Conservation (phyloP, 257 asterid genomes). For the Nicotiana otophora region DNA sequence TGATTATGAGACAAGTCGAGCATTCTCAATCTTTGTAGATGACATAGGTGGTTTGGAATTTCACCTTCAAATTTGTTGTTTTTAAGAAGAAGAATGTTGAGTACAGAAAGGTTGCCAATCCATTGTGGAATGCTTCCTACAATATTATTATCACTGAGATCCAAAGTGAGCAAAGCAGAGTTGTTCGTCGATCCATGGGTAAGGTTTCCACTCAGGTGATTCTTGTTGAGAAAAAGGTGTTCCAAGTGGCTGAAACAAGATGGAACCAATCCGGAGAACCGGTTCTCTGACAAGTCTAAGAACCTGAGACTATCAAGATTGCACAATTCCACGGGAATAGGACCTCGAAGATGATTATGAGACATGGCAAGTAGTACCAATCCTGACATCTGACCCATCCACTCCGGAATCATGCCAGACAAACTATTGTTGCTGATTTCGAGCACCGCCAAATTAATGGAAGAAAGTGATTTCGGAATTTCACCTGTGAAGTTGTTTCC, state of each 20-base stretch:
- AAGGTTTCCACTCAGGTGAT: not conserved
- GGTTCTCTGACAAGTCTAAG: not conserved
- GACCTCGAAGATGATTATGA: not conserved
- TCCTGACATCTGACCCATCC: not conserved
- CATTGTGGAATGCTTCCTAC: not conserved
- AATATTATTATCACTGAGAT: not conserved
- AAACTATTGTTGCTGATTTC: not conserved
- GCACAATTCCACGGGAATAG: not conserved
- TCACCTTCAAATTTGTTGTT: not conserved
- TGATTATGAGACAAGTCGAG: not conserved
- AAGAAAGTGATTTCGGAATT: not conserved
- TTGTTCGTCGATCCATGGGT: not conserved
- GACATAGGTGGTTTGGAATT: not conserved
- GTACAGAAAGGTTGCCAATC: not conserved
- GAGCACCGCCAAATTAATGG: not conserved
- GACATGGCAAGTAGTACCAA: not conserved
- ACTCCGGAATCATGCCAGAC: not conserved
- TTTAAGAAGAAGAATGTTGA: not conserved
- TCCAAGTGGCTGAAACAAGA: not conserved
- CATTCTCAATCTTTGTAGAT: not conserved
- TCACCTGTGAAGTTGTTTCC: constrained; percentile 4
- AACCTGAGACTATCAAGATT: not conserved
- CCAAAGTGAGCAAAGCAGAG: not conserved
- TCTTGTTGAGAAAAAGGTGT: not conserved
- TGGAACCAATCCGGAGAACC: not conserved